Evolutionary conservation across 805 yeast species (phyloP), one percentile per base, ranked within the genome.

Genomic region (Zygosaccharomyces siamensis): DNA sequence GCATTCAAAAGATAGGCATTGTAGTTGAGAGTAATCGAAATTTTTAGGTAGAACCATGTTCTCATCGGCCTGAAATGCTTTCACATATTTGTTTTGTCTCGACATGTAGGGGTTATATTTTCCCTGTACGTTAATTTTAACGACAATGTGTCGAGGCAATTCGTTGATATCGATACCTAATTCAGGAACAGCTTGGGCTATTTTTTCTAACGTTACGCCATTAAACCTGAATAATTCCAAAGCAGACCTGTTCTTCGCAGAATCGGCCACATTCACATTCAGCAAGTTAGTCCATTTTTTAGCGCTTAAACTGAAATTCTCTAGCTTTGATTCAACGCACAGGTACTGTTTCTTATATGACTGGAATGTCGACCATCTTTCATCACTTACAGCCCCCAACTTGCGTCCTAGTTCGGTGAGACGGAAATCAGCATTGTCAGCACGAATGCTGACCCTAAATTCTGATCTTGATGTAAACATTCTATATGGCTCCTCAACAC

Each of bases 381-480:
- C 68, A 12, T 78, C 76, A 2, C 79, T 59, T 0, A 92, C 84
- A 3, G 84, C 83, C 0, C 97, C 97, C 0, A 76, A 63, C 2
- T 72, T 59, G 43, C 76, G 67, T 0, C 95, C 99, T 48, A 70
- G 64, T 46, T 74, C 80, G 0, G 98, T 90, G 48, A 93, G 70
- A 52, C 99, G 72, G 48, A 78, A 67, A 61, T 95, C 97, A 0
- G 99, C 98, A 71, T 93, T 93, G 65, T 93, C 99, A 0, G 96
- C 83, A 50, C 99, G 74, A 4, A 89, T 88, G 30, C 89, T 83
- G 33, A 93, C 80, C 62, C 99, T 75, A 64, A 89, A 93, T 64
- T 93, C 99, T 0, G 96, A 86, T 44, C 99, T 77, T 5, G 97
- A 89, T 0, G 99, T 93, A 63, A 93, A 93, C 99, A 93, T 93